phyloP scores from a whole-genome alignment of 192 early-diverging fungal genomes.

The Podila horticola region DNA sequence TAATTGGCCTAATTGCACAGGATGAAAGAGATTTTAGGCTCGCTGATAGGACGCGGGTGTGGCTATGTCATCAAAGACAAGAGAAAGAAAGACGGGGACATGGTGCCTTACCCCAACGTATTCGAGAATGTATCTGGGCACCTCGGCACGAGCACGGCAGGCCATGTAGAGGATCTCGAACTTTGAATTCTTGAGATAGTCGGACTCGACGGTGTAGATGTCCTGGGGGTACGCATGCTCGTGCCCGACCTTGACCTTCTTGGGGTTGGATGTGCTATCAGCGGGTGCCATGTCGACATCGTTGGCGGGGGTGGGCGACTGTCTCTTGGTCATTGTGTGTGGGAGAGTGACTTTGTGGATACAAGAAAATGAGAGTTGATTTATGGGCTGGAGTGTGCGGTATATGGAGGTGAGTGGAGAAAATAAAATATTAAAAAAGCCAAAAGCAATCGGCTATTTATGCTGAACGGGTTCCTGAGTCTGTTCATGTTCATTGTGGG shows the following conservation, averaged over 20 bases:
- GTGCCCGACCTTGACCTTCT: constrained; percentile 21
- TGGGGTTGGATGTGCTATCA: neutral
- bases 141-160: constrained; percentile 34
- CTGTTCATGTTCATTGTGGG: neutral
- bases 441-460: constrained; percentile 3
- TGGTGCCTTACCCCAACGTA: constrained; percentile 29
- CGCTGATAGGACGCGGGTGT: too few relatives aligned
- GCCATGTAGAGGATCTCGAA: constrained; percentile 45
- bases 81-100: neutral
- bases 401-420: neutral
- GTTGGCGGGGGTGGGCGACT: neutral
- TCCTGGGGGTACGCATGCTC: constrained; percentile 16
- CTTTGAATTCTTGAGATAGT: constrained; percentile 32
- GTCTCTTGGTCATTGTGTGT: constrained; percentile 36
- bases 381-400: too few relatives aligned
- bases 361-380: too few relatives aligned
- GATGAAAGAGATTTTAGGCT: neutral
- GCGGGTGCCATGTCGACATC: constrained; percentile 30
- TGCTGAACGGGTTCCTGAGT: neutral
- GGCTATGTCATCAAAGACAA: neutral
- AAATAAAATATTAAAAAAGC: neutral
- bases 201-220: constrained; percentile 20
- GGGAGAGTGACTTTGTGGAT: too few relatives aligned
- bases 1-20: constrained; percentile 19
- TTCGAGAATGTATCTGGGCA: constrained; percentile 25